A percentile compares a stretch with the other conserved stretches of the same genome.
These are phyloP conservation scores for Fomitopsis pinicola DNA, from an alignment of 1,284 basidiomycete genomes.

Conservation along the genomic window DNA sequence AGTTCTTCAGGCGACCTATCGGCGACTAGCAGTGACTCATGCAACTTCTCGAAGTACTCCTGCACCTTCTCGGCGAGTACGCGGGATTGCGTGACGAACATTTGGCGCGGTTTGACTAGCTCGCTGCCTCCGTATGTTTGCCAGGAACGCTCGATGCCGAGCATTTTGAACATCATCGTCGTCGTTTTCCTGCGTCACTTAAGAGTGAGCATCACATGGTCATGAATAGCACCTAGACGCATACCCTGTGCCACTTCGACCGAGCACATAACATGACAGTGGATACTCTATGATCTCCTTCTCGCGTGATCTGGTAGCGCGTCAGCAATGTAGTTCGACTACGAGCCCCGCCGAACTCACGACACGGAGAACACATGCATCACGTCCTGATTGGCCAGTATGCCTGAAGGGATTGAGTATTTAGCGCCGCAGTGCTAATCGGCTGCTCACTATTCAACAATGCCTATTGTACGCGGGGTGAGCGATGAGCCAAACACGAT, in stretches of 20 bases:
- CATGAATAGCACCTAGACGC: conserved; percentile 5
- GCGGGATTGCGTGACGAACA: conserved; percentile 69
- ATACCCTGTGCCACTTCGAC: conserved; percentile 70
- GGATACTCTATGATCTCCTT: conserved; percentile 56
- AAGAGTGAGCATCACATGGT: background rate
- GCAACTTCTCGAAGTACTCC: conserved; percentile 56
- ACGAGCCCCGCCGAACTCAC: conserved; percentile 35
- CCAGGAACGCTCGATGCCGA: conserved; percentile 54
- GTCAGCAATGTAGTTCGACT: background rate
- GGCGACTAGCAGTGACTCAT: conserved; percentile 41
- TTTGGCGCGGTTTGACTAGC: conserved; percentile 44
- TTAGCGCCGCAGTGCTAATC: background rate
- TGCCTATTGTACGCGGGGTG: no score
- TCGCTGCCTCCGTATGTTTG: conserved; percentile 25
- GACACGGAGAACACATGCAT: conserved; percentile 51
- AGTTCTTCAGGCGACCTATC: conserved; percentile 36
- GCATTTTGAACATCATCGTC: conserved; percentile 71
- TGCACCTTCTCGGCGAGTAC: conserved; percentile 64
- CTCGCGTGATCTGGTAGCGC: conserved; percentile 44
- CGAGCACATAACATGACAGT: conserved; percentile 65
- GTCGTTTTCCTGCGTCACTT: conserved; percentile 59
- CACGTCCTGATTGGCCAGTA: conserved; percentile 41
- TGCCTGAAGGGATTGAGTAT: conserved; percentile 26
- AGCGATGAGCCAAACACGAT: no score
- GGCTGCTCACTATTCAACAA: no score